These are phyloP conservation scores for Galerina marginata DNA, from an alignment of 768 basidiomycete genomes.

Conservation along the genomic window DNA sequence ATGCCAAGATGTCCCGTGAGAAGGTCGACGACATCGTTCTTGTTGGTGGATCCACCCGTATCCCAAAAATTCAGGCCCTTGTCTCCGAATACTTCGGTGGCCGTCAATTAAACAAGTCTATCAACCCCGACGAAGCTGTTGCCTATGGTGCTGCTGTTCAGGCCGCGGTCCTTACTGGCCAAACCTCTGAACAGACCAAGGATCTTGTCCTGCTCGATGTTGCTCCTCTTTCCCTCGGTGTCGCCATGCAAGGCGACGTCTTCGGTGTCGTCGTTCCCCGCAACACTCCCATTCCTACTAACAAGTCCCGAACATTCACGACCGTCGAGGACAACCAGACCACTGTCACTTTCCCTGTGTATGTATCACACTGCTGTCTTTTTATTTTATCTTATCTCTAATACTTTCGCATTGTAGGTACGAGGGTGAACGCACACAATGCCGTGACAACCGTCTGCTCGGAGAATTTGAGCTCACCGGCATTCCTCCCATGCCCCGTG, in stretches of 20 bases:
- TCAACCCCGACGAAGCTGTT: constrained; percentile 99
- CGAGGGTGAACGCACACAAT: constrained; percentile 99
- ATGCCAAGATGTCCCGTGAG: constrained; percentile 96
- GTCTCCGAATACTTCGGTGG: constrained; percentile 99
- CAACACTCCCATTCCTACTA: constrained; percentile 99
- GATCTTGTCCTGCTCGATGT: constrained; percentile 99
- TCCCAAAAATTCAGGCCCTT: constrained; percentile 97
- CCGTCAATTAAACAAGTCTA: constrained; percentile 98
- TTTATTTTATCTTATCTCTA: constrained; percentile 12
- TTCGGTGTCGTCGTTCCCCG: constrained; percentile 99
- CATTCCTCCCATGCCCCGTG: constrained; percentile 99
- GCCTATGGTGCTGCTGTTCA: constrained; percentile 99
- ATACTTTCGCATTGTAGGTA: constrained; percentile 53
- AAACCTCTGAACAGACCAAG: constrained; percentile 98
- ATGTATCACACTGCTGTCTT: constrained; percentile 32
- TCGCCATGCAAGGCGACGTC: constrained; percentile 99
- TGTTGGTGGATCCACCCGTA: constrained; percentile 99
- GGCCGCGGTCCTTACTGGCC: constrained; percentile 97
- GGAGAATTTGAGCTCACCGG: constrained; percentile 99
- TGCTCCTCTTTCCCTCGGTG: constrained; percentile 97
- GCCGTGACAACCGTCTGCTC: constrained; percentile 98
- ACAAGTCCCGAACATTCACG: constrained; percentile 98
- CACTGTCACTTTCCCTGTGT: constrained; percentile 99
- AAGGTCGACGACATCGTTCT: constrained; percentile 99
- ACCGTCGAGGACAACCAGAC: constrained; percentile 99